phyloP scores from a whole-genome alignment of 2,329 filamentous ascomycete genomes.

The Pseudocercospora musae region DNA sequence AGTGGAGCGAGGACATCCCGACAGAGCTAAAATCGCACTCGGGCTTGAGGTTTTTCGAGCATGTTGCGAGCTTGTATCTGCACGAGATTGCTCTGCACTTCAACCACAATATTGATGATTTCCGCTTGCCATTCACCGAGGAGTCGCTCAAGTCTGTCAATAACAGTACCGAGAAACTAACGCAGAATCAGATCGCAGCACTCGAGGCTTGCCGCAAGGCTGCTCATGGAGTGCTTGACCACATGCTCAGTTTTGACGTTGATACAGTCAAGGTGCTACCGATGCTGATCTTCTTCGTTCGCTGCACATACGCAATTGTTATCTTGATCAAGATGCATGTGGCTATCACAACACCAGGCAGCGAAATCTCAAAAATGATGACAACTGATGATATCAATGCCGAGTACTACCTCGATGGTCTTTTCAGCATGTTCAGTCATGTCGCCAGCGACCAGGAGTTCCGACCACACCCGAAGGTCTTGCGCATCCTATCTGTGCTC shows the following conservation, averaged over 20 bases:
- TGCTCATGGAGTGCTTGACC: conserved; percentile 48
- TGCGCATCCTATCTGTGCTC: conserved; percentile 45
- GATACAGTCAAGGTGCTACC: conserved; percentile 44
- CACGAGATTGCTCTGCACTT: conserved; percentile 51
- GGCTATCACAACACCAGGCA: conserved; percentile 48
- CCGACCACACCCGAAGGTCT: conserved; percentile 46
- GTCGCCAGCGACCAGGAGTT: conserved; percentile 23
- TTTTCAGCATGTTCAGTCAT: conserved; percentile 42
- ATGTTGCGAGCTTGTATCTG: conserved; percentile 49
- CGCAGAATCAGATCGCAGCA: conserved; percentile 47
- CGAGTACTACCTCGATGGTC: conserved; percentile 45
- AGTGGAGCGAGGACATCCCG: conserved; percentile 46
- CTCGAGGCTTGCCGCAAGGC: conserved; percentile 46
- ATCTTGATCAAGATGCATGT: conserved; percentile 61
- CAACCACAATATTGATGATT: conserved; percentile 45
- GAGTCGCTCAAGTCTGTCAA: conserved; percentile 42
- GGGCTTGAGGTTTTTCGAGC: conserved; percentile 44
- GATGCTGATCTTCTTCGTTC: conserved; percentile 47
- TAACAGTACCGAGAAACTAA: conserved; percentile 41
- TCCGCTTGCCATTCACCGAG: conserved; percentile 44
- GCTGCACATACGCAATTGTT: conserved; percentile 56
- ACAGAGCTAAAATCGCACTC: conserved; percentile 34
- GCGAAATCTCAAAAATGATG: conserved; percentile 50
- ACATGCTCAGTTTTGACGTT: conserved; percentile 48
- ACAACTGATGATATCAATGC: conserved; percentile 47